These are phyloP conservation scores for Dictyophora rubrovolvata DNA, from an alignment of 768 basidiomycete species.

Conservation along the genomic window DNA sequence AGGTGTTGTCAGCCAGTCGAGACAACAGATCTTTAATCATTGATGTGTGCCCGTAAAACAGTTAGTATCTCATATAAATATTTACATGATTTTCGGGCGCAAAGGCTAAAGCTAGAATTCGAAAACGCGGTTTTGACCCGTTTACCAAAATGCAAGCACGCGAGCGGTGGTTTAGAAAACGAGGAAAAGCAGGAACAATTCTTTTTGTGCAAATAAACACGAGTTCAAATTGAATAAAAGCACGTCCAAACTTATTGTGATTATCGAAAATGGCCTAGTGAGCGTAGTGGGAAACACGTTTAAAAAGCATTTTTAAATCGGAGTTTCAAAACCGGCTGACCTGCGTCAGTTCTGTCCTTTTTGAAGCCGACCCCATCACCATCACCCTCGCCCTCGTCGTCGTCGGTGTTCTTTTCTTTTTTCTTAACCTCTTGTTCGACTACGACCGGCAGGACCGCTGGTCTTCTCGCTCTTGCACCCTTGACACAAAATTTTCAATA, in stretches of 20 bases:
- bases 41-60: neutral
- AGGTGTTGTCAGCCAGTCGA: no score
- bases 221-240: neutral
- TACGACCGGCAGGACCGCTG: constrained; percentile 11
- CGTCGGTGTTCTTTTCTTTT: constrained; percentile 5
- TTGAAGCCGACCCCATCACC: neutral
- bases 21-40: no score
- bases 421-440: neutral
- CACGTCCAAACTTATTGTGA: neutral
- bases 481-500: neutral
- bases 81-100: neutral
- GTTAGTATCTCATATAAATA: neutral
- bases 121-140: neutral
- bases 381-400: constrained; percentile 5
- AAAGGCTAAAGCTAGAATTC: neutral
- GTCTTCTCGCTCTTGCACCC: constrained; percentile 7
- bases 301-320: neutral
- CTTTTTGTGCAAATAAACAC: neutral
- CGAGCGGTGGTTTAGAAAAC: neutral
- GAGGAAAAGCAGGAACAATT: neutral
- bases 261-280: neutral
- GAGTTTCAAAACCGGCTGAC: neutral
- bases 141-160: neutral
- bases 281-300: neutral
- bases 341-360: neutral